These are phyloP conservation scores for Whalleya microplaca DNA, from an alignment of 2,329 filamentous ascomycete species.

Conservation along the genomic window DNA sequence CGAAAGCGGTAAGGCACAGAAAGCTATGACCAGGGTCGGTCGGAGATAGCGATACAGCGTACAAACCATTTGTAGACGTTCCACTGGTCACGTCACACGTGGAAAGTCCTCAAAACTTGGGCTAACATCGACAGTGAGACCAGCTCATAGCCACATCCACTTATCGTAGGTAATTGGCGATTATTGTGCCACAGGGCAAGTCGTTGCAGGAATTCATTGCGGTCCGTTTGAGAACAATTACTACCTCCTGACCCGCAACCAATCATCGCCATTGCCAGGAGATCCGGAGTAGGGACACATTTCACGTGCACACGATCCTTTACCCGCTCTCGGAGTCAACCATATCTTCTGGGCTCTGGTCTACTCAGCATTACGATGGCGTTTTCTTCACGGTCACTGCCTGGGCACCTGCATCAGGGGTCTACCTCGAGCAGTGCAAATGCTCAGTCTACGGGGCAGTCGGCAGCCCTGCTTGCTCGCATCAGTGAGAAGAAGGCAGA, in stretches of 20 bases:
- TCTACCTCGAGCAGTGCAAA: slow-evolving; percentile 50
- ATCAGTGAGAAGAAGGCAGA: slow-evolving; percentile 87
- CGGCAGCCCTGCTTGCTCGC: slow-evolving; percentile 71
- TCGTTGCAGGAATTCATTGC: neutral
- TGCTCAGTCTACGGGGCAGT: slow-evolving; percentile 59
- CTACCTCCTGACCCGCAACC: neutral
- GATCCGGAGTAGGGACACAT: neutral
- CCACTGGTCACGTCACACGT: neutral
- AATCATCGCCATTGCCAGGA: neutral
- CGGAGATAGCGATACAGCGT: too few relatives aligned
- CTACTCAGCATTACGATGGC: slow-evolving; percentile 49
- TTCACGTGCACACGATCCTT: neutral
- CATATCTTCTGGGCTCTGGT: neutral
- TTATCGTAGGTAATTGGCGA: neutral
- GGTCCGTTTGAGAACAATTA: neutral
- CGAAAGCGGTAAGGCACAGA: slow-evolving; percentile 24
- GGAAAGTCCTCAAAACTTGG: neutral
- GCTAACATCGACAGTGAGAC: neutral
- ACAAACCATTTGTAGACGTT: neutral
- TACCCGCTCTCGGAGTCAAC: neutral
- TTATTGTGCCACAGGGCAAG: neutral
- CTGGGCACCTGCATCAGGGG: slow-evolving; percentile 69
- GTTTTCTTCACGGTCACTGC: slow-evolving; percentile 59
- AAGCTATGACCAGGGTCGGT: slow-evolving; percentile 12
- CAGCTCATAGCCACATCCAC: neutral